Evolutionary conservation across 176 grass and related monocot species (phyloP), one percentile per base, ranked within the genome.

Genomic region (Paspalum notatum): DNA sequence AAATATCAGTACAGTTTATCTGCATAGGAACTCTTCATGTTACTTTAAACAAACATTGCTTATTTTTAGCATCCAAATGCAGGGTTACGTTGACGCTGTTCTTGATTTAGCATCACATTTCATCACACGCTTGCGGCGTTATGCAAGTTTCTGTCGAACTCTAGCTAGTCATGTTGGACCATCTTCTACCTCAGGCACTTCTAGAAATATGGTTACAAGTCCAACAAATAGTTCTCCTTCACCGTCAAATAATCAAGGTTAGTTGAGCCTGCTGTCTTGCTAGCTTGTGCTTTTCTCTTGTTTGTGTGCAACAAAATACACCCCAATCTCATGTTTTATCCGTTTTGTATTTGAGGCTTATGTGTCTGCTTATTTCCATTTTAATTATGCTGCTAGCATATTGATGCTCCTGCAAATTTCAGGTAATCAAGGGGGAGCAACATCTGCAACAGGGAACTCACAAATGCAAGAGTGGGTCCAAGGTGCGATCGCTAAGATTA

Each of bases 401-500:
- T 68, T 68, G 61, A 67, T 40, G 12, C 9, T 58, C 14, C 55
- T 63, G 25, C 66, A 79, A 77, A 78, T 85, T 85, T 84, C 82
- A 93, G 92, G 88, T 74, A 86, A 86, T 84, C 96, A 99, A 86
- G 85, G 74, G 78, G 96, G 90, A 82, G 84, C 89, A 81, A 74
- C 93, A 75, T 84, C 80, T 45, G 39, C 96, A 5, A 82, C 88
- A 63, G 96, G 96, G 27, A 95, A 62, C 67, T 93, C 96, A 77
- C 96, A 99, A 83, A 99, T 99, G 96, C 96, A 99, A 89, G 96
- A 94, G 40, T 99, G 96, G 96, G 96, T 99, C 51, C 96, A 99
- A 90, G 96, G 96, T 76, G 96, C 96, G 51, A 93, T 99, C 65
- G 92, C 96, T 85, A 99, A 99, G 64, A 95, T 99, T 64, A 99